Evolutionary conservation across 257 asterid genomes (phyloP).

Genomic region (Solanum bukasovii): DNA sequence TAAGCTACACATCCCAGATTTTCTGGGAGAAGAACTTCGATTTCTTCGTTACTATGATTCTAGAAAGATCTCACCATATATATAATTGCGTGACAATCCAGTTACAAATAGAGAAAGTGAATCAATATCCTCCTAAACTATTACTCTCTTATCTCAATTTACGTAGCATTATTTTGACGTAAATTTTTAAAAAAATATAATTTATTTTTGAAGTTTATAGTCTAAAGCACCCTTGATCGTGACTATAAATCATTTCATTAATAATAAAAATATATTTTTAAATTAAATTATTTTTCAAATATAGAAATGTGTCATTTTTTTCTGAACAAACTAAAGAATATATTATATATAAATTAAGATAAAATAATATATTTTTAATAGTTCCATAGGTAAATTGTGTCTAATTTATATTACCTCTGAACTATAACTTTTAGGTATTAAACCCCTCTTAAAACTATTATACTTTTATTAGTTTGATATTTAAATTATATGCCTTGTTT

Average conservation of each 20-base stretch:
- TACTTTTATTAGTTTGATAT: neutral
- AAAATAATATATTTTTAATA: neutral
- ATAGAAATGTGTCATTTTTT: too few species aligned
- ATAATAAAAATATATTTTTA: fast-evolving
- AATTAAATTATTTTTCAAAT: too few species aligned
- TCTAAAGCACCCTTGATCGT: too few species aligned
- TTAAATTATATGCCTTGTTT: neutral
- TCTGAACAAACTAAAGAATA: too few species aligned
- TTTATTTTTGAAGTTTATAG: too few species aligned
- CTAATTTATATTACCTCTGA: neutral
- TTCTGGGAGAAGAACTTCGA: neutral
- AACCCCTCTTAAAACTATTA: too few species aligned
- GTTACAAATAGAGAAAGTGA: neutral
- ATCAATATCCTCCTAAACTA: neutral
- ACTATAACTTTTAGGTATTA: neutral
- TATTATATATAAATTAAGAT: too few species aligned
- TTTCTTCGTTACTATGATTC: neutral
- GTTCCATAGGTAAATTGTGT: too few species aligned
- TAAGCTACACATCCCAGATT: neutral
- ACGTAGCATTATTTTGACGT: too few species aligned
- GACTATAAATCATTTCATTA: too few species aligned
- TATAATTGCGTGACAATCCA: neutral
- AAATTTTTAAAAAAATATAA: too few species aligned
- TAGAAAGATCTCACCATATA: neutral
- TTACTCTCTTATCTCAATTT: too few species aligned